phyloP scores from a whole-genome alignment of 2,329 filamentous ascomycete species.

The Penicillium sp. region DNA sequence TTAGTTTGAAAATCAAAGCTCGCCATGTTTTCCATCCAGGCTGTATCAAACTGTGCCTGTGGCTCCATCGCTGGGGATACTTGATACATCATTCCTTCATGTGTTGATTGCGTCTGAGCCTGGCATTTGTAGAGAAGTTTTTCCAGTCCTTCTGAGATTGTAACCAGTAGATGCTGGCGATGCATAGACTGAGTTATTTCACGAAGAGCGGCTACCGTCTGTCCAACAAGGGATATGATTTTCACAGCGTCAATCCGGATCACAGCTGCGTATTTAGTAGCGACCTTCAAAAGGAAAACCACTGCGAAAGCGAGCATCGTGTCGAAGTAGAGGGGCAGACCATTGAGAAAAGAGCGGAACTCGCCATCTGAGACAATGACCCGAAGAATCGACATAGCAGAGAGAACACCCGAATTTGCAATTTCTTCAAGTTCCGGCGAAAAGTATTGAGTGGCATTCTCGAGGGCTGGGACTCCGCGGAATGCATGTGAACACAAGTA shows the following conservation, averaged over 20 bases:
- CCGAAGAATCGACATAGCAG: slow-evolving; percentile 40
- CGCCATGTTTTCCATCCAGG: slow-evolving; percentile 32
- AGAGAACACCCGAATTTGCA: slow-evolving; percentile 40
- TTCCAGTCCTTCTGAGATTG: slow-evolving; percentile 30
- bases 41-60: slow-evolving; percentile 31
- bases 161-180: slow-evolving; percentile 30
- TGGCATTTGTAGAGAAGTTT: slow-evolving; percentile 29
- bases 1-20: slow-evolving; percentile 37
- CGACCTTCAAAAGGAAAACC: slow-evolving; percentile 44
- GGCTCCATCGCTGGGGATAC: slow-evolving; percentile 26
- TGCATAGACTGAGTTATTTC: slow-evolving; percentile 33
- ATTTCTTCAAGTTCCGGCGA: slow-evolving; percentile 38
- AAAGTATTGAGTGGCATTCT: slow-evolving; percentile 21
- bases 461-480: slow-evolving; percentile 31
- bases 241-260: slow-evolving; percentile 31
- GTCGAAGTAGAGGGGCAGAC: slow-evolving; percentile 43
- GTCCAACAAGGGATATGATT: slow-evolving; percentile 28
- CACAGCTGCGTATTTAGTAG: slow-evolving; percentile 34
- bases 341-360: slow-evolving; percentile 38
- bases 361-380: slow-evolving; percentile 41
- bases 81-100: slow-evolving; percentile 23
- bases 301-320: slow-evolving; percentile 47
- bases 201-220: slow-evolving; percentile 24
- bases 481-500: slow-evolving; percentile 53
- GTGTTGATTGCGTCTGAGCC: slow-evolving; percentile 9